Conservation (phyloP, 257 asterid genomes). For the Hygrophila difformis region DNA sequence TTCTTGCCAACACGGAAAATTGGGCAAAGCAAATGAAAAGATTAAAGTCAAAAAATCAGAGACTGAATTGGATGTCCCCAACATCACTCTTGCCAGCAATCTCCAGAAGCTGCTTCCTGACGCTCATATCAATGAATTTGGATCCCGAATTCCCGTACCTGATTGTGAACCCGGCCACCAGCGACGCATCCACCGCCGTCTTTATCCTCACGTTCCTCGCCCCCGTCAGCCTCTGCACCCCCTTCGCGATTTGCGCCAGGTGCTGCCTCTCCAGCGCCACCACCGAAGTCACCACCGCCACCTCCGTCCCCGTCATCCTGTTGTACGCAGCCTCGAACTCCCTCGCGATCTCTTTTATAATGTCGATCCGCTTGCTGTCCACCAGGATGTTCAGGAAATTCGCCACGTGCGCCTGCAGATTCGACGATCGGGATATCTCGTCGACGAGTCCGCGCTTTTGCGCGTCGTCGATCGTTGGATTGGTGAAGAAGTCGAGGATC, state of each 20-base stretch:
- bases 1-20: background rate
- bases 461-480: conserved; percentile 37
- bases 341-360: conserved; percentile 46
- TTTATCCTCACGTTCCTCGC: conserved; percentile 66
- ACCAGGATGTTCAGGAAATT: conserved; percentile 63
- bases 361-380: conserved; percentile 59
- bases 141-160: conserved; percentile 66
- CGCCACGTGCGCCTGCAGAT: conserved; percentile 59
- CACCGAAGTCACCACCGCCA: conserved; percentile 71
- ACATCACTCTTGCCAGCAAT: conserved; percentile 62
- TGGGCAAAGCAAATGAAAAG: too few species aligned
- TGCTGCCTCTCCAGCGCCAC: conserved; percentile 69
- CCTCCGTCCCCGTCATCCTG: conserved; percentile 46
- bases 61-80: conserved; percentile 65
- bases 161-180: conserved; percentile 84
- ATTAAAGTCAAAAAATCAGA: conserved; percentile 18
- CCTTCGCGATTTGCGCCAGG: conserved; percentile 73
- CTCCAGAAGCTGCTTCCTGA: conserved; percentile 82
- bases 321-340: conserved; percentile 63
- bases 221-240: conserved; percentile 65
- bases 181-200: conserved; percentile 54
- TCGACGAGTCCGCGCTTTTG: conserved; percentile 39
- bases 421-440: conserved; percentile 35
- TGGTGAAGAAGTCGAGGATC: conserved; percentile 38
- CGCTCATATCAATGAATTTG: conserved; percentile 81